Conservation (phyloP, 2,329 filamentous ascomycete species). For the Teratosphaeria destructans region DNA sequence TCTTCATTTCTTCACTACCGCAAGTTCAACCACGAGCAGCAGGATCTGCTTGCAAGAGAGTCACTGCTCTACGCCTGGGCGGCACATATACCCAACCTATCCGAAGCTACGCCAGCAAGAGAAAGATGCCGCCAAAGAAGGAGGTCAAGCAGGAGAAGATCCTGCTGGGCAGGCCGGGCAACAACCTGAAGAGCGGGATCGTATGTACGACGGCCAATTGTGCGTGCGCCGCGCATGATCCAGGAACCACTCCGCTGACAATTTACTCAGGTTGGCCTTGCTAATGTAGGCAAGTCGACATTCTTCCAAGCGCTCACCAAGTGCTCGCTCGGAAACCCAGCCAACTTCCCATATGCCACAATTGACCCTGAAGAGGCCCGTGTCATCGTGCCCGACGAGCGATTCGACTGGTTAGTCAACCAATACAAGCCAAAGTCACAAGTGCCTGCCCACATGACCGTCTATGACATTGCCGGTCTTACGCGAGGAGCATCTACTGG, state of each 20-base stretch:
- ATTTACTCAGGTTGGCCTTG: constrained; percentile 72
- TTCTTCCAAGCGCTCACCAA: constrained; percentile 99
- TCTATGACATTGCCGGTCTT: constrained; percentile 97
- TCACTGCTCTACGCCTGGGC: constrained; percentile 5
- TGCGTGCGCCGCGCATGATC: constrained; percentile 23
- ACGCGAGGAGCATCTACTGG: constrained; percentile 93
- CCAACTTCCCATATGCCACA: constrained; percentile 98
- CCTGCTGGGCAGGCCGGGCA: constrained; percentile 87
- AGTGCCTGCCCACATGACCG: constrained; percentile 94
- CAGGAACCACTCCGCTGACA: constrained; percentile 28
- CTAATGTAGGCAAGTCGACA: constrained; percentile 98
- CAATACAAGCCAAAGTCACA: constrained; percentile 97
- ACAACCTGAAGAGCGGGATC: constrained; percentile 98
- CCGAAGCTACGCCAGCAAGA: constrained; percentile 45
- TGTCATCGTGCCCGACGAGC: constrained; percentile 90
- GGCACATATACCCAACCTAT: constrained; percentile 1
- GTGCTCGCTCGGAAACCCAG: constrained; percentile 86
- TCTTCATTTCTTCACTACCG: constrained; percentile 16
- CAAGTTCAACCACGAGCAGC: constrained; percentile 19
- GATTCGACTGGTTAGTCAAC: constrained; percentile 89
- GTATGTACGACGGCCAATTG: constrained; percentile 48
- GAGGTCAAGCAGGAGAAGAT: constrained; percentile 86
- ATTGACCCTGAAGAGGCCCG: constrained; percentile 98
- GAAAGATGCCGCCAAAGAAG: constrained; percentile 96
- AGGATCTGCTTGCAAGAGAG: constrained; percentile 23